Base-by-base conservation (phyloP, 768 basidiomycete species). In the Psilocybe subaeruginosa region DNA sequence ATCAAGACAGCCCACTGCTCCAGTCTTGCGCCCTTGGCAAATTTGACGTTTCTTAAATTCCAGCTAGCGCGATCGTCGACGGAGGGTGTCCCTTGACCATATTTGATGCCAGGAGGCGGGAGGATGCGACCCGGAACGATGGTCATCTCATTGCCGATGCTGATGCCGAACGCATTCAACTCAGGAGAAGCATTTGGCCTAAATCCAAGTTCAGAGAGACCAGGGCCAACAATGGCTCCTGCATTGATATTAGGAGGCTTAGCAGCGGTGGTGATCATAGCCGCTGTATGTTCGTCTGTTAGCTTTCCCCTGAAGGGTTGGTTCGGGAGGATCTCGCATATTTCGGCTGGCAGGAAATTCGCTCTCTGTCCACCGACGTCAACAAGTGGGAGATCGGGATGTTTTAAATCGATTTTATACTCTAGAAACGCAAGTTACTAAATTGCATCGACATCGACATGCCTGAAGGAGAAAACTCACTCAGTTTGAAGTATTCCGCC, bases 261-360 rank as follows among this genome's bases (percentile, higher is more conserved):
- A 58, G 90, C 91, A 0, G 92, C 91, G 50, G 76, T 77, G 8
- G 74, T 81, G 57, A 94, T 90, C 92, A 94, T 93, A 8, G 73
- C 69, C 1, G 89, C 82, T 0, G 91, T 93, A 64, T 92, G 88
- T 3, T 83, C 82, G 14, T 86, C 87, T 3, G 82, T 81, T 1
- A 94, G 81, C 65, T 84, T 88, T 8, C 91, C 91, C 19, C 80
- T 79, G 77, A 85, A 92, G 0, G 90, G 79, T 69, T 90, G 90
- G 50, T 87, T 85, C 0, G 86, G 82, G 0, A 82, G 68, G 29
- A 95, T 92, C 46, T 83, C 79, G 78, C 92, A 93, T 0, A 93
- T 43, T 72, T 94, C 92, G 0, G 89, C 77, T 0, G 92, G 92
- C 3, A 93, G 78, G 23, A 76, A 76, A 70, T 81, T 77, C 46